Conservation (phyloP, 208 protist species). For the Leishmania major region DNA sequence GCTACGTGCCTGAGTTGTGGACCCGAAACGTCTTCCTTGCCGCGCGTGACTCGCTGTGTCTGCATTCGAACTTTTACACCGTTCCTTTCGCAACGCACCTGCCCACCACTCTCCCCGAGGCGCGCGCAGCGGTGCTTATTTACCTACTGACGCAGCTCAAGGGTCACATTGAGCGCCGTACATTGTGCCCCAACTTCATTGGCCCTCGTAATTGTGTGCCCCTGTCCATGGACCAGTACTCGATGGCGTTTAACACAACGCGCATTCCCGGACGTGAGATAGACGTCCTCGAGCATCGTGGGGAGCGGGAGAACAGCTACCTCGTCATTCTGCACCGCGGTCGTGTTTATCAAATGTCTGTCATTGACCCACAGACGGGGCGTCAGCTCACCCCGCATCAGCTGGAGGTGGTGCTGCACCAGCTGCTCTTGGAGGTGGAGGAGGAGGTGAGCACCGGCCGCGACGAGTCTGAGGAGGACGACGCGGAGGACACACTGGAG, state of each 20-base stretch:
- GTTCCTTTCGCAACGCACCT: conserved; percentile 57
- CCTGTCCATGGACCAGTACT: conserved; percentile 88
- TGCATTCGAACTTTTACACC: conserved; percentile 92
- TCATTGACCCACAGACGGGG: conserved; percentile 52
- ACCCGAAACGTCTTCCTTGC: conserved; percentile 88
- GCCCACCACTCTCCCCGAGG: conserved; percentile 54
- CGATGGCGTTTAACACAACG: conserved; percentile 78
- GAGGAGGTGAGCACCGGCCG: conserved; percentile 49
- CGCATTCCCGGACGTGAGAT: conserved; percentile 85
- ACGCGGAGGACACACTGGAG: conserved; percentile 49
- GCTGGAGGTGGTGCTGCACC: conserved; percentile 52
- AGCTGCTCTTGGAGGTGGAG: conserved; percentile 49
- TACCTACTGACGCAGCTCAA: conserved; percentile 72
- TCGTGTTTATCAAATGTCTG: conserved; percentile 62
- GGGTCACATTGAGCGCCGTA: conserved; percentile 56
- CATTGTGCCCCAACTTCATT: conserved; percentile 59
- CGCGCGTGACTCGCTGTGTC: conserved; percentile 69
- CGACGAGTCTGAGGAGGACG: conserved; percentile 59
- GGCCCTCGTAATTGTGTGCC: conserved; percentile 60
- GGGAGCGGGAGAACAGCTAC: conserved; percentile 55
- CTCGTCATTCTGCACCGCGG: conserved; percentile 77
- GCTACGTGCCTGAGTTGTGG: conserved; percentile 92
- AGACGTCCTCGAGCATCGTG: conserved; percentile 64
- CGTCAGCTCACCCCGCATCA: conserved; percentile 59
- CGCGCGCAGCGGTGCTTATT: conserved; percentile 67